Evolutionary conservation across 1,284 basidiomycete species (phyloP).

Genomic region (Phellinidium pouzarii): DNA sequence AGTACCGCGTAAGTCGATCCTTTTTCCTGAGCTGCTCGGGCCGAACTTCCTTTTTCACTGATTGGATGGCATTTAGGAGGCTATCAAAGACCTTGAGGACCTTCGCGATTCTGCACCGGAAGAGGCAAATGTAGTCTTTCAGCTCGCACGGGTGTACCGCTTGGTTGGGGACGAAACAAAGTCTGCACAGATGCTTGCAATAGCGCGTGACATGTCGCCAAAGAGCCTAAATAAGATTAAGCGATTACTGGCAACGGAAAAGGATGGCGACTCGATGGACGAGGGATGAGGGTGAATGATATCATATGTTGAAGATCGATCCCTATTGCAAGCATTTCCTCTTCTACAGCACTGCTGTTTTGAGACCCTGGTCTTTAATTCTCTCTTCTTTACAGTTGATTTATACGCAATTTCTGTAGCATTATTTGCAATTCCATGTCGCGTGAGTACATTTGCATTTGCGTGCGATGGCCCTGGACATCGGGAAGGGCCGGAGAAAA

Average conservation of each 20-base stretch:
- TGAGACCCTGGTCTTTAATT: background rate
- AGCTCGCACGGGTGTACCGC: slow-evolving; percentile 87
- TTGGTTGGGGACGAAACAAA: slow-evolving; percentile 71
- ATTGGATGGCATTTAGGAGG: slow-evolving; percentile 44
- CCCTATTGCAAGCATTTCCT: background rate
- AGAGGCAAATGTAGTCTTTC: slow-evolving; percentile 91
- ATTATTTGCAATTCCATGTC: slow-evolving; percentile 4
- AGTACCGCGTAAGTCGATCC: slow-evolving; percentile 63
- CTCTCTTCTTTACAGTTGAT: background rate
- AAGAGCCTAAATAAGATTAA: slow-evolving; percentile 73
- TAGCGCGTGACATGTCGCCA: slow-evolving; percentile 80
- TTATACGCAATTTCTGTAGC: background rate
- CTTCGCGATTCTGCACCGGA: slow-evolving; percentile 79
- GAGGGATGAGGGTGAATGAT: slow-evolving; percentile 40
- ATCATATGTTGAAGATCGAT: slow-evolving; percentile 8
- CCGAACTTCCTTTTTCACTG: slow-evolving; percentile 11
- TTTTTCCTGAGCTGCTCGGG: slow-evolving; percentile 16
- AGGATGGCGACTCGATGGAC: slow-evolving; percentile 71
- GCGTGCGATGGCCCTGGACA: slow-evolving; percentile 10
- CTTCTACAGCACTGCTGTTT: background rate
- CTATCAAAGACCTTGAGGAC: slow-evolving; percentile 72
- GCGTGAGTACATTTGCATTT: slow-evolving; percentile 1
- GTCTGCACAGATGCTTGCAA: slow-evolving; percentile 76
- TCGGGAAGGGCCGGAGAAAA: background rate
- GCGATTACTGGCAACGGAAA: slow-evolving; percentile 64